A percentile compares a stretch with the other conserved stretches of the same genome.
These are phyloP conservation scores for Hypoxylon rubiginosum DNA, from an alignment of 2,329 filamentous ascomycete genomes.

Conservation along the genomic window DNA sequence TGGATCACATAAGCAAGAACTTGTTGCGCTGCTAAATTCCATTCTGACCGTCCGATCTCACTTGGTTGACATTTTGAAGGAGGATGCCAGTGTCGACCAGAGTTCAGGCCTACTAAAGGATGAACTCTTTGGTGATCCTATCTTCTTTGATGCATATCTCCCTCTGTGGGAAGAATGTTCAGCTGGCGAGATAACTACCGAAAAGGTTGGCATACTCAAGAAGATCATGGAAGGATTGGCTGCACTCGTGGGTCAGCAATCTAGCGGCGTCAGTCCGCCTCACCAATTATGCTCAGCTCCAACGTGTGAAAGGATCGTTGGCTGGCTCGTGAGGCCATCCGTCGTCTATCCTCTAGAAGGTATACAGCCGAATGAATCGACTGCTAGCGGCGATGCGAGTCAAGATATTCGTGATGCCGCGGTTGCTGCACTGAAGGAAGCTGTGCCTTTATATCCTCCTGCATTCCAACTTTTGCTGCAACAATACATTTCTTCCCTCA, in stretches of 20 bases:
- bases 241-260: constrained; percentile 46
- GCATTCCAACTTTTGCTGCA: constrained; percentile 51
- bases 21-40: constrained; percentile 65
- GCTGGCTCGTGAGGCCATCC: constrained; percentile 45
- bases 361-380: constrained; percentile 30
- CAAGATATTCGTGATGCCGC: constrained; percentile 47
- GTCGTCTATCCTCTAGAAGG: constrained; percentile 47
- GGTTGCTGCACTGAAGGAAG: constrained; percentile 44
- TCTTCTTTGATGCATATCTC: constrained; percentile 48
- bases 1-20: constrained; percentile 63
- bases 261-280: constrained; percentile 30
- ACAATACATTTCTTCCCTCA: constrained; percentile 47
- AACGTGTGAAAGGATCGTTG: constrained; percentile 46
- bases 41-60: constrained; percentile 55
- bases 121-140: constrained; percentile 49
- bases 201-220: constrained; percentile 44
- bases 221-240: constrained; percentile 50
- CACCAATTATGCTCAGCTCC: constrained; percentile 47
- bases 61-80: constrained; percentile 36
- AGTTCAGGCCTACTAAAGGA: constrained; percentile 41
- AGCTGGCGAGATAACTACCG: constrained; percentile 29
- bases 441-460: constrained; percentile 47
- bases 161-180: constrained; percentile 47
- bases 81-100: constrained; percentile 6
- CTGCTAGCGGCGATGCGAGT: constrained; percentile 21